Percentiles rank a stretch among this genome's conserved stretches.
phyloP scores from a whole-genome alignment of 73 alveolate species.

The Stentor coeruleus region DNA sequence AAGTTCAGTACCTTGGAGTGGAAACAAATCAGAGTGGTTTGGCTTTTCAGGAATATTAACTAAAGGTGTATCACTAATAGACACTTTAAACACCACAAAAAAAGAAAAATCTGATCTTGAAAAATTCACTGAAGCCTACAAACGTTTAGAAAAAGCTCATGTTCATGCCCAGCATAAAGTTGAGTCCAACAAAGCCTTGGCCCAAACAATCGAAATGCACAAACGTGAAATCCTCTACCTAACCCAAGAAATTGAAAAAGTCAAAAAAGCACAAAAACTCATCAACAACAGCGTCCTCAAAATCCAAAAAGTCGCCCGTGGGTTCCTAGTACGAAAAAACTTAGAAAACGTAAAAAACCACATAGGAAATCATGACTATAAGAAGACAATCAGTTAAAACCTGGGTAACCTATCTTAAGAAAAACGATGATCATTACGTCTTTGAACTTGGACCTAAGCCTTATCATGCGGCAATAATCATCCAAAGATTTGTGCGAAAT shows the following conservation, averaged over 20 bases:
- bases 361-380: constrained; percentile 10
- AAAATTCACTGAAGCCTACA: neutral
- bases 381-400: neutral
- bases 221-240: neutral
- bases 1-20: neutral
- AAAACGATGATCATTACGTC: neutral
- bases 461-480: neutral
- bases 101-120: neutral
- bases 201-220: neutral
- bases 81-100: neutral
- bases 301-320: constrained; percentile 18
- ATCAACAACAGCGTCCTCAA: neutral
- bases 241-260: neutral
- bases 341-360: neutral
- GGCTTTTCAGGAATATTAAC: neutral
- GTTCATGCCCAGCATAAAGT: neutral
- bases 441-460: constrained; percentile 5
- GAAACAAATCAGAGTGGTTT: neutral
- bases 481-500: neutral
- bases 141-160: neutral
- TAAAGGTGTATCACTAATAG: no score
- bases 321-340: neutral
- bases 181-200: neutral
- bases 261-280: neutral
- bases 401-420: neutral